Base-by-base conservation (phyloP, 2,329 filamentous ascomycete species). In the Monosporascus ibericus region DNA sequence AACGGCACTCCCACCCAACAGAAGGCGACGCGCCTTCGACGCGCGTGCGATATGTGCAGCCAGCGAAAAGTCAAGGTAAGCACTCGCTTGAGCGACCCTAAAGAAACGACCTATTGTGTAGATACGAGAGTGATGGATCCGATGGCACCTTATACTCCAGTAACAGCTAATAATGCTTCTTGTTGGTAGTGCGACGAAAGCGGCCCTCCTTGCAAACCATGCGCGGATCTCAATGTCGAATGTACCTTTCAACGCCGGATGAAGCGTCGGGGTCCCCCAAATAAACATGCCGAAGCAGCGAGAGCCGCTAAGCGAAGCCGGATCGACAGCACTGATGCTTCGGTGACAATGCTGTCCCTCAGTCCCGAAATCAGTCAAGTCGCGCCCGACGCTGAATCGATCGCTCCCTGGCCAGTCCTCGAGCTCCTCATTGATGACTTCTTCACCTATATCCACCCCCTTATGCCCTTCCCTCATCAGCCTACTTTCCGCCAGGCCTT, bases 381-480 rank as follows among this genome's bases (percentile, higher is more conserved):
- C 27, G 65, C 69, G n/a, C 64, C 83, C 15, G 79, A 82, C 54
- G 81, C 85, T 47, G 88, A 92, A 64, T 75, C 80, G 2, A 90
- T 92, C 55, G 87, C 86, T 40, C 85, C 87, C 0, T 76, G 86
- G 67, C 79, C 81, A 7, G 82, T 86, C 11, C 72, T 92, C 49
- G 79, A 86, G 61, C 76, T 86, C 2, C 75, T 91, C 17, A 80
- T 92, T 52, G 86, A 91, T 66, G 88, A 92, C 71, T 92, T 89
- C 76, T 92, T 91, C 70, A 90, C 85, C 18, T 90, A 90, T 65
- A 86, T 91, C 50, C 86, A 91, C 60, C 88, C 88, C 1, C 76
- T 92, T 8, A 82, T 81, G 53, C 88, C 88, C 0, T 91, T 92
- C 52, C 88, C 88, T 0, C 88, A 92, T 67, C 86, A 91, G 64